Evolutionary conservation across 352 stramenopile genomes (phyloP), one percentile per base, ranked within the genome.

Genomic region (Phytophthora meadii): DNA sequence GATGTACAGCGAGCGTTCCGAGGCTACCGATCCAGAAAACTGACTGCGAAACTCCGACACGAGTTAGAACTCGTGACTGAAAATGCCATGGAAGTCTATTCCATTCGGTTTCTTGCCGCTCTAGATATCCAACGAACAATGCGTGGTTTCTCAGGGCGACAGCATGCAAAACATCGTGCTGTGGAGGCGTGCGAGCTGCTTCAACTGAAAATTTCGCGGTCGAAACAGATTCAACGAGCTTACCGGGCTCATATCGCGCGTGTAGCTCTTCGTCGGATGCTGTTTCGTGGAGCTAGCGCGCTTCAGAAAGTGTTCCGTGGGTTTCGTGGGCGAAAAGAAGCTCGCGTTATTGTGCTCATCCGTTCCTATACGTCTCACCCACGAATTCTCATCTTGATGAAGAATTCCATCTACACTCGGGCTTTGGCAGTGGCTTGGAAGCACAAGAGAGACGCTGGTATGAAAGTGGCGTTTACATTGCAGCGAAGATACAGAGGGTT

Each of bases 271-370:
- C 39, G 36, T 0, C 65, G 61, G 2, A 74, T 81, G 39, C 44
- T 88, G 24, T 78, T 74, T 41, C 51, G 68, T 1, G 72, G 78
- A 17, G 70, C 82, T 3, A 79, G 57, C 0, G 57, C 76, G n/a
- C 24, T 94, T 10, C 84, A 94, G 54, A 70, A 77, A 10, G 46
- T 87, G 2, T 84, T 72, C 49, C 82, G 86, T 28, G 86, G 84
- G 1, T 81, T 77, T 51, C 9, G 55, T 0, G 84, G 81, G 4
- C 84, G 86, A 1, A 32, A 52, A 6, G 32, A 55, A 19, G 84
- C 79, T 7, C 54, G 75, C 2, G 9, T 11, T 40, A 61, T 78
- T 45, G 61, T 94, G 0, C 55, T 94, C 24, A 9, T 28, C 7
- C 74, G 61, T 9, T 68, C 75, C n/a, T 94, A 88, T 51, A 39